Evolutionary conservation across 164 flowering plant genomes (phyloP).

Genomic region (Kalanchoe fedtschenkoi): DNA sequence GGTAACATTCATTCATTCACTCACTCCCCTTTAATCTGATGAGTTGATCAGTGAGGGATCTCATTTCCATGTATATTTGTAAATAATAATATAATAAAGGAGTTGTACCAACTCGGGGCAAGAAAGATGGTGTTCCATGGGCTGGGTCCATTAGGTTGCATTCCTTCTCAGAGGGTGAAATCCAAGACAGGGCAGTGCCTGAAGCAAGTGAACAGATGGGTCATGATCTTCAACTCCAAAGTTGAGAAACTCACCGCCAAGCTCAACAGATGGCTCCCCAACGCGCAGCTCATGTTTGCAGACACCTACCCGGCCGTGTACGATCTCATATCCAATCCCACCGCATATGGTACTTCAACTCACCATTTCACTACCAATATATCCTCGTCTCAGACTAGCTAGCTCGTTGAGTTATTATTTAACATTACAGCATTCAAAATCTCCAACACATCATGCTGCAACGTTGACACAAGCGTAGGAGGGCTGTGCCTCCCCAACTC

Average conservation of each 20-base stretch:
- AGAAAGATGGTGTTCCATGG: conserved; percentile 54
- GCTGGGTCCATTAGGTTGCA: conserved; percentile 75
- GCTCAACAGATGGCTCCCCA: conserved; percentile 35
- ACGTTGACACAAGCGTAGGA: conserved; percentile 54
- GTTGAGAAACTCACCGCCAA: conserved; percentile 19
- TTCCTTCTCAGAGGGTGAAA: conserved; percentile 77
- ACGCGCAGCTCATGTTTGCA: conserved; percentile 34
- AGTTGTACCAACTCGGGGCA: conserved; percentile 52
- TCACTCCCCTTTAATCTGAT: background rate
- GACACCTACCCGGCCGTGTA: conserved; percentile 47
- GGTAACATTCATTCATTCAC: conserved; percentile 18
- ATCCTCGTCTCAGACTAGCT: no score
- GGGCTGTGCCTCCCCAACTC: conserved; percentile 71
- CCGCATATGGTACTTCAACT: conserved; percentile 31
- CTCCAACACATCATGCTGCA: conserved; percentile 69
- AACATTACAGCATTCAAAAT: conserved; percentile 52
- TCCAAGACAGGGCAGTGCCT: conserved; percentile 53
- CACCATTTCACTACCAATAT: background rate
- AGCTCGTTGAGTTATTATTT: background rate
- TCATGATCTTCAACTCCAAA: conserved; percentile 40
- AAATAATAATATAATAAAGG: conserved; percentile 18
- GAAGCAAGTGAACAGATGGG: conserved; percentile 47
- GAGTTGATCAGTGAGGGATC: no score
- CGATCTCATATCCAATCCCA: conserved; percentile 50
- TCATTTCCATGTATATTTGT: no score